These are phyloP conservation scores for Microsporum canis DNA, from an alignment of 2,329 filamentous ascomycete genomes.

Conservation along the genomic window DNA sequence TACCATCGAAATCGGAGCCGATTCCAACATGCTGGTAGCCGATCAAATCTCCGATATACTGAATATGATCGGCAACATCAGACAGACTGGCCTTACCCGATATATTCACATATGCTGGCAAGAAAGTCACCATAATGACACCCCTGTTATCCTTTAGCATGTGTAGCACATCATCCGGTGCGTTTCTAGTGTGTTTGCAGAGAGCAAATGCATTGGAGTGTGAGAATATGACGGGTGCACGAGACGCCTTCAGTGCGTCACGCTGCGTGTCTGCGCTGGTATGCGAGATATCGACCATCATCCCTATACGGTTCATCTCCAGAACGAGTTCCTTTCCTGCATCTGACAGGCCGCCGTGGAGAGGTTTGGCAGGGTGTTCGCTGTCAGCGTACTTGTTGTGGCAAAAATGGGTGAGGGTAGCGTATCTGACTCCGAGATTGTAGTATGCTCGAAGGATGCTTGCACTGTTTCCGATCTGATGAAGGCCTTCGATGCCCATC, in stretches of 20 bases:
- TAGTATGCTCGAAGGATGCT: conserved; percentile 62
- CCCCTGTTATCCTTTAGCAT: conserved; percentile 62
- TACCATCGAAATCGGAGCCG: conserved; percentile 79
- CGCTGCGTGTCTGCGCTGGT: conserved; percentile 70
- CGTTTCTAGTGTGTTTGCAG: conserved; percentile 83
- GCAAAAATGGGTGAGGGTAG: conserved; percentile 86
- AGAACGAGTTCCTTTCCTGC: conserved; percentile 57
- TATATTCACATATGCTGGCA: conserved; percentile 62
- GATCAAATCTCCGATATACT: conserved; percentile 68
- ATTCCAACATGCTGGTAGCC: conserved; percentile 82
- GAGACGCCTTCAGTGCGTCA: conserved; percentile 62
- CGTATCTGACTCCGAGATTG: conserved; percentile 70
- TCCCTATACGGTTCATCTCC: conserved; percentile 91
- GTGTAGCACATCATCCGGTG: conserved; percentile 69
- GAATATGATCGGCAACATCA: conserved; percentile 70
- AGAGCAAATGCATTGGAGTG: conserved; percentile 72
- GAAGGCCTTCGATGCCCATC: conserved; percentile 73
- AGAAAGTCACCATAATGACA: conserved; percentile 86
- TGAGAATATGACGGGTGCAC: conserved; percentile 76
- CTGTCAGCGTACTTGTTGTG: conserved; percentile 84
- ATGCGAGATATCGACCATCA: conserved; percentile 86
- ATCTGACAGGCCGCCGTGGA: conserved; percentile 55
- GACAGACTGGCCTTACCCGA: conserved; percentile 58
- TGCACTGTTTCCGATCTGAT: conserved; percentile 76
- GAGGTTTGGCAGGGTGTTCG: conserved; percentile 43